These are phyloP conservation scores for Santalum album DNA, from an alignment of 164 flowering plant species.

Conservation along the genomic window DNA sequence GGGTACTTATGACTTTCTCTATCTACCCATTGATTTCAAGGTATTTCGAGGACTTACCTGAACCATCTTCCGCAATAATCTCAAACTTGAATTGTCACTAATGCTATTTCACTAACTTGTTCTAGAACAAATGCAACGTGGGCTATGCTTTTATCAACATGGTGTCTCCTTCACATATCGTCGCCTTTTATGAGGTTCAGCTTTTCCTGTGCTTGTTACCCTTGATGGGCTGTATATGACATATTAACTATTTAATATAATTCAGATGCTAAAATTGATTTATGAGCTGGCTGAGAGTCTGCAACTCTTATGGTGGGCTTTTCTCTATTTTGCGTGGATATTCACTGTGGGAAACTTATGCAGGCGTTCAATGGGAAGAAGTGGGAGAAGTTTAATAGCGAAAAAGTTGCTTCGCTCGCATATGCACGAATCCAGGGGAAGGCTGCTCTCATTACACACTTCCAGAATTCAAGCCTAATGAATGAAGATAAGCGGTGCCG, in stretches of 20 bases:
- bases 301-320: not conserved
- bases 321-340: no score
- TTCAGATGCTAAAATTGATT: not conserved
- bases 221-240: not conserved
- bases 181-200: slow-evolving; percentile 39
- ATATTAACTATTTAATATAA: not conserved
- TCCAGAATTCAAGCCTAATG: slow-evolving; percentile 6
- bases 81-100: not conserved
- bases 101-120: not conserved
- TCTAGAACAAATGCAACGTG: slow-evolving; percentile 53
- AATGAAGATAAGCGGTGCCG: slow-evolving; percentile 8
- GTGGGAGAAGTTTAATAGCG: slow-evolving; percentile 6
- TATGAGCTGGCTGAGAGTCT: not conserved
- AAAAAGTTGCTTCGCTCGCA: slow-evolving; percentile 5
- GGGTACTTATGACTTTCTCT: slow-evolving; percentile 46
- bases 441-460: slow-evolving; percentile 4
- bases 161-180: slow-evolving; percentile 42
- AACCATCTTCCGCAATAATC: not conserved
- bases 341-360: not conserved
- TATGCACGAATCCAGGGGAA: slow-evolving; percentile 8
- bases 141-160: slow-evolving; percentile 56
- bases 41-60: slow-evolving; percentile 9
- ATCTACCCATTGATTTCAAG: slow-evolving; percentile 54
- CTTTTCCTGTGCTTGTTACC: not conserved
- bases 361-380: slow-evolving; percentile 6